A percentile compares a stretch with the other conserved stretches of the same genome.
phyloP scores from a whole-genome alignment of 2,329 filamentous ascomycete genomes.

The Clarireedia homoeocarpa region DNA sequence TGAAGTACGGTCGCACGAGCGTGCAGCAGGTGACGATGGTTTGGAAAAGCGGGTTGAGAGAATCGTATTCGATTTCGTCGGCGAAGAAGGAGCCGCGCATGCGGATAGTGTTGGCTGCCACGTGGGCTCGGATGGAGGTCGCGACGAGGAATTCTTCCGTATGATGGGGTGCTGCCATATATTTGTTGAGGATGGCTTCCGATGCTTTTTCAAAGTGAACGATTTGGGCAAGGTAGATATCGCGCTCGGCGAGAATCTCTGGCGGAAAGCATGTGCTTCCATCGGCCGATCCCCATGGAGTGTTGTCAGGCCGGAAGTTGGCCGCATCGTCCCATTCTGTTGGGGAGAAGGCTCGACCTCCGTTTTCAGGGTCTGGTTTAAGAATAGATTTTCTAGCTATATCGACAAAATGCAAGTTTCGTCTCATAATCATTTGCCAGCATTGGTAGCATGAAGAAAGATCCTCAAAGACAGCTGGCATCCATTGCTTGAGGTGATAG shows the following conservation, averaged over 20 bases:
- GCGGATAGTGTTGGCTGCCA: constrained; percentile 2
- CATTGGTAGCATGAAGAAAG: constrained; percentile 5
- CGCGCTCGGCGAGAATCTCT: constrained; percentile 5
- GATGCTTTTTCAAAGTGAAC: constrained; percentile 7
- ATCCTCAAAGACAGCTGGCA: not conserved
- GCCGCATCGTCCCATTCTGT: not conserved
- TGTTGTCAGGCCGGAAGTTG: not conserved
- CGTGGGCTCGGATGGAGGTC: constrained; percentile 8
- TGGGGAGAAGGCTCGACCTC: not conserved
- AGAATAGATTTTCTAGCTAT: not conserved
- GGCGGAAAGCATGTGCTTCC: not conserved
- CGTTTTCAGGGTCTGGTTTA: not conserved
- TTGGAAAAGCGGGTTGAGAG: constrained; percentile 6
- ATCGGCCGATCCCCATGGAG: not conserved
- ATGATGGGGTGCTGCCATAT: not conserved
- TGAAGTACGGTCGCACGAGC: constrained; percentile 3
- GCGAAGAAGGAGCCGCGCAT: constrained; percentile 3
- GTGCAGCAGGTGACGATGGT: constrained; percentile 3
- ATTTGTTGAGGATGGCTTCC: not conserved
- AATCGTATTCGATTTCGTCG: constrained; percentile 11
- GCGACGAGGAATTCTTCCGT: constrained; percentile 7
- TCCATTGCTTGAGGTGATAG: not conserved
- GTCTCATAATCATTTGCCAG: constrained; percentile 10
- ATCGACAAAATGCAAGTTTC: constrained; percentile 10
- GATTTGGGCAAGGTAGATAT: constrained; percentile 5